Evolutionary conservation across 2,329 filamentous ascomycete genomes (phyloP).

Genomic region (Stemphylium beticola): DNA sequence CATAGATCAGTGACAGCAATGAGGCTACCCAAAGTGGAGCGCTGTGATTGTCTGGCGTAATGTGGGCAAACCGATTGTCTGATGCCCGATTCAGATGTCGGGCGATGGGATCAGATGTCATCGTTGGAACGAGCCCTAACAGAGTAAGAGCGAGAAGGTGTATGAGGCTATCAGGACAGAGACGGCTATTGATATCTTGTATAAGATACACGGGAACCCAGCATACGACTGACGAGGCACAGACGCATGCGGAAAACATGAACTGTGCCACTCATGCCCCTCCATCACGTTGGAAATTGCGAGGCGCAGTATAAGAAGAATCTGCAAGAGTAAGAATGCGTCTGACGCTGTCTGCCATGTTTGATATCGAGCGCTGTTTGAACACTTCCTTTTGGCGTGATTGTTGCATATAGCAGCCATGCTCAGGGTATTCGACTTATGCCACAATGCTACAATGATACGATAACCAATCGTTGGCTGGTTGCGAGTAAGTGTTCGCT

Average conservation of each 20-base stretch:
- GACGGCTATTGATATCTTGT: not conserved
- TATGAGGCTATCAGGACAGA: not conserved
- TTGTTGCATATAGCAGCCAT: too few relatives aligned
- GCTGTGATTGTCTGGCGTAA: constrained; percentile 7
- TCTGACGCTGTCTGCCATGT: not conserved
- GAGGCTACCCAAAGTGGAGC: constrained; percentile 9
- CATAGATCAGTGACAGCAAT: constrained; percentile 5
- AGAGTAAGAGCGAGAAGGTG: not conserved
- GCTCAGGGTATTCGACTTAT: too few relatives aligned
- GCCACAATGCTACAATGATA: too few relatives aligned
- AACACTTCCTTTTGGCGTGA: not conserved
- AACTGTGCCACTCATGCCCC: not conserved
- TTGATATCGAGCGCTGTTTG: not conserved
- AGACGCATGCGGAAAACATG: not conserved
- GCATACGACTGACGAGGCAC: not conserved
- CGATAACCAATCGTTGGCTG: too few relatives aligned
- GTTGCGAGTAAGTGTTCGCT: too few relatives aligned
- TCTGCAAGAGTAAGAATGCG: not conserved
- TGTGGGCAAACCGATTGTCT: constrained; percentile 8
- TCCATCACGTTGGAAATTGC: not conserved
- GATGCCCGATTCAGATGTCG: not conserved
- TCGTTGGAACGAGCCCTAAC: not conserved
- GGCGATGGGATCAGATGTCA: not conserved
- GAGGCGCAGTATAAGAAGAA: not conserved
- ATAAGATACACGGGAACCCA: not conserved